phyloP scores from a whole-genome alignment of 345 rosid genomes.

The Sisymbrium irio region DNA sequence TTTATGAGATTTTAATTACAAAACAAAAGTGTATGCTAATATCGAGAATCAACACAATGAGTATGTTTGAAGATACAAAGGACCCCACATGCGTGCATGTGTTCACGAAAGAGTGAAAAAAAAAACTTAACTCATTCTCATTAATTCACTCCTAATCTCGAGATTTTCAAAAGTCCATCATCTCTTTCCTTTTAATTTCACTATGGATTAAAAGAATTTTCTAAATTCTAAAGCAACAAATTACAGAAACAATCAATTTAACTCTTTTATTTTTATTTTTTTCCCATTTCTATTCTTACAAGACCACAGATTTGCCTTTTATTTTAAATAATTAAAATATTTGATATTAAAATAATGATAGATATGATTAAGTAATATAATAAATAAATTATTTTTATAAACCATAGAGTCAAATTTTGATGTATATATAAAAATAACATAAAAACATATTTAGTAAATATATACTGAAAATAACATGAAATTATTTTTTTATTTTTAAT shows the following conservation, averaged over 20 bases:
- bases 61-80: slow-evolving; percentile 49
- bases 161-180: slow-evolving; percentile 33
- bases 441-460: too few relatives aligned
- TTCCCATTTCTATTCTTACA: too few relatives aligned
- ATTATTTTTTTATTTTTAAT: too few relatives aligned
- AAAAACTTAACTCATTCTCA: slow-evolving; percentile 7
- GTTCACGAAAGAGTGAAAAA: slow-evolving; percentile 16
- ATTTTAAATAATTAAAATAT: too few relatives aligned
- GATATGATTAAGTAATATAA: too few relatives aligned
- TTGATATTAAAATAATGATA: too few relatives aligned
- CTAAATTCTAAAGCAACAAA: slow-evolving; percentile 29
- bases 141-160: slow-evolving; percentile 32
- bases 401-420: too few relatives aligned
- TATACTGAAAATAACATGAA: too few relatives aligned
- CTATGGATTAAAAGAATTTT: slow-evolving; percentile 17
- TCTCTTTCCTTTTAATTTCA: slow-evolving; percentile 30
- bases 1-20: neutral
- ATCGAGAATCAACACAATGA: slow-evolving; percentile 50
- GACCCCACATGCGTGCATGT: slow-evolving; percentile 62
- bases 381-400: too few relatives aligned
- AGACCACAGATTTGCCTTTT: too few relatives aligned
- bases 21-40: slow-evolving; percentile 21
- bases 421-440: too few relatives aligned
- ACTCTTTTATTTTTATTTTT: neutral
- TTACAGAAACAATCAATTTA: slow-evolving; percentile 8